phyloP scores from a whole-genome alignment of 495 filamentous ascomycete genomes.

The Thermochaetoides thermophila region DNA sequence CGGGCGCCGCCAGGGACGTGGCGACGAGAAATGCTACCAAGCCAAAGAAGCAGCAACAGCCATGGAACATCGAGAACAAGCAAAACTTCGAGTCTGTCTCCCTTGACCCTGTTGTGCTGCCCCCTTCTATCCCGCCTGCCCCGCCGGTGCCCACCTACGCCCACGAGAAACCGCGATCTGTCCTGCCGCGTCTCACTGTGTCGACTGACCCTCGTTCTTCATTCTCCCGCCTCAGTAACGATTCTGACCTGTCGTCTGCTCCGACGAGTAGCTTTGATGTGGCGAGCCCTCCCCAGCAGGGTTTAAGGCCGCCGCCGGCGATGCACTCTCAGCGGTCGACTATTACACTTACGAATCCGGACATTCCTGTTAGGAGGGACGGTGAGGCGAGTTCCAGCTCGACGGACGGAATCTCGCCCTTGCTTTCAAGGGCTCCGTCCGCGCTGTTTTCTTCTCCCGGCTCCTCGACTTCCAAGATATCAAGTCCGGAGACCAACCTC shows the following conservation, averaged over 20 bases:
- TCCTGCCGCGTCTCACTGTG: not conserved
- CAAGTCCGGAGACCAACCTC: not conserved
- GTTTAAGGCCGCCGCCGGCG: conserved; percentile 6
- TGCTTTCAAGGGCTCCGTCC: no score
- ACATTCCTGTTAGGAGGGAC: no score
- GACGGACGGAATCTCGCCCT: no score
- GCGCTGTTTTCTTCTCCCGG: conserved; percentile 13
- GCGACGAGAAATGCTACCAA: not conserved
- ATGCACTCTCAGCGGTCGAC: no score
- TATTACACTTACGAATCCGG: no score
- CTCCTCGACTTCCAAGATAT: conserved; percentile 1
- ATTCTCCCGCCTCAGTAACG: conserved; percentile 9
- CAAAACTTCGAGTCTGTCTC: not conserved
- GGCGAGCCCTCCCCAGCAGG: conserved; percentile 6
- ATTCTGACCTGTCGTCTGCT: conserved; percentile 9
- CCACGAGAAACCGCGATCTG: not conserved
- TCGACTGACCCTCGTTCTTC: not conserved
- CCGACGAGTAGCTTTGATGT: not conserved
- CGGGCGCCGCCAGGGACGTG: conserved; percentile 18
- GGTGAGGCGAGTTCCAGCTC: no score
- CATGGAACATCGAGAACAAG: conserved; percentile 9
- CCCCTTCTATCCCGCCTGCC: conserved; percentile 17
- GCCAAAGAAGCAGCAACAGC: conserved; percentile 3
- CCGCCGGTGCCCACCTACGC: conserved; percentile 17
- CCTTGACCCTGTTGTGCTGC: conserved; percentile 1